Conservation (phyloP, 176 grass and related monocot genomes). For the Avena sativa region DNA sequence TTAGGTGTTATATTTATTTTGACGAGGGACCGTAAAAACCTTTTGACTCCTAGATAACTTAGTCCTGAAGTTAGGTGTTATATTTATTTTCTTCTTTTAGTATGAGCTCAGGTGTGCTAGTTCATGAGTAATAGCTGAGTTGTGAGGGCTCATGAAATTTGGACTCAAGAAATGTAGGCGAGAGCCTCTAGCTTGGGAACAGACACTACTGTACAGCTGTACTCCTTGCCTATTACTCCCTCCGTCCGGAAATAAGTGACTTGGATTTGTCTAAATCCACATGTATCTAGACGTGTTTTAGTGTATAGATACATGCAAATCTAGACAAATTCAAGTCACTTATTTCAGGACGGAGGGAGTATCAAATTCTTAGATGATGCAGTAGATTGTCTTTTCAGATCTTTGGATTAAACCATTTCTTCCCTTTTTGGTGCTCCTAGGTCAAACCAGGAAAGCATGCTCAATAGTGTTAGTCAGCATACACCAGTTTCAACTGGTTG, state of each 20-base stretch:
- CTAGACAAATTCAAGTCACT: no score
- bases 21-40: background rate
- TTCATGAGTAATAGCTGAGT: background rate
- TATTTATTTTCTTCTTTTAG: background rate
- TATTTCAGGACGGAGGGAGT: no score
- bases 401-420: conserved; percentile 20
- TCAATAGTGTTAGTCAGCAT: background rate
- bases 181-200: background rate
- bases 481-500: conserved; percentile 3
- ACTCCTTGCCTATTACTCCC: background rate
- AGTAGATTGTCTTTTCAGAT: conserved; percentile 9
- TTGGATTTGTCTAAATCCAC: no score
- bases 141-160: no score
- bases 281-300: no score
- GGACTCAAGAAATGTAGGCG: no score
- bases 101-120: background rate
- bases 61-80: conserved; percentile 1
- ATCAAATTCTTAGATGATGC: background rate
- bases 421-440: background rate
- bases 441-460: conserved; percentile 4
- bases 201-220: background rate
- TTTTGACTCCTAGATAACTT: background rate
- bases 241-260: no score
- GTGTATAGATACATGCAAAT: no score
- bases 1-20: background rate